Conservation (phyloP, 2,329 filamentous ascomycete genomes). For the Talaromyces sp. region DNA sequence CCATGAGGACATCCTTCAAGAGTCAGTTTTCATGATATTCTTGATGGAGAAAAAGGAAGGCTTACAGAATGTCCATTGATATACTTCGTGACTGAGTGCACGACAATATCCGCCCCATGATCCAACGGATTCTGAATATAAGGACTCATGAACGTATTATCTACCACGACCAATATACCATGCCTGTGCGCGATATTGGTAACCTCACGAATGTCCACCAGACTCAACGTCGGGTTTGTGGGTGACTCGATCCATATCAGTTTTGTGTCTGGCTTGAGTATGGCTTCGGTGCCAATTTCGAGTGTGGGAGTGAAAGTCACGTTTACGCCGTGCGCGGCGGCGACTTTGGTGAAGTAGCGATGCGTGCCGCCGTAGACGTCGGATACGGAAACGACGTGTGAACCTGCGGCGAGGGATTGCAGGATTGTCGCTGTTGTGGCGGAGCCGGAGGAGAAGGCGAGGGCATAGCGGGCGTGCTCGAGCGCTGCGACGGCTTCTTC, state of each 20-base stretch:
- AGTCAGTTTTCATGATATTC: constrained; percentile 11
- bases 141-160: constrained; percentile 96
- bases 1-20: constrained; percentile 84
- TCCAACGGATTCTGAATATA: constrained; percentile 96
- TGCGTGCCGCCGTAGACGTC: constrained; percentile 98
- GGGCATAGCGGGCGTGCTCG: constrained; percentile 86
- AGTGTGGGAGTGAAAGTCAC: constrained; percentile 94
- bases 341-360: constrained; percentile 97
- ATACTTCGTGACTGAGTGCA: constrained; percentile 97
- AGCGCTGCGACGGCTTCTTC: constrained; percentile 87
- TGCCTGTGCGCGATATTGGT: constrained; percentile 78
- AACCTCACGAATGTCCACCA: constrained; percentile 89
- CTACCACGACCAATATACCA: constrained; percentile 93
- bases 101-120: constrained; percentile 92
- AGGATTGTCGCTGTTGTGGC: constrained; percentile 91
- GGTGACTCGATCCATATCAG: constrained; percentile 97
- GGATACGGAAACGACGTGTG: constrained; percentile 92
- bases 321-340: constrained; percentile 85
- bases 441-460: constrained; percentile 91
- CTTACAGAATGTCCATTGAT: constrained; percentile 83
- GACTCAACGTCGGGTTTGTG: constrained; percentile 86
- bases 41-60: background rate
- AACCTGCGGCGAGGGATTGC: constrained; percentile 84
- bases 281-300: constrained; percentile 76
- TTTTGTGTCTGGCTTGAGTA: constrained; percentile 86